These are phyloP conservation scores for Sugiyamaella xylanicola DNA, from an alignment of 1,139 yeast species.

Conservation along the genomic window DNA sequence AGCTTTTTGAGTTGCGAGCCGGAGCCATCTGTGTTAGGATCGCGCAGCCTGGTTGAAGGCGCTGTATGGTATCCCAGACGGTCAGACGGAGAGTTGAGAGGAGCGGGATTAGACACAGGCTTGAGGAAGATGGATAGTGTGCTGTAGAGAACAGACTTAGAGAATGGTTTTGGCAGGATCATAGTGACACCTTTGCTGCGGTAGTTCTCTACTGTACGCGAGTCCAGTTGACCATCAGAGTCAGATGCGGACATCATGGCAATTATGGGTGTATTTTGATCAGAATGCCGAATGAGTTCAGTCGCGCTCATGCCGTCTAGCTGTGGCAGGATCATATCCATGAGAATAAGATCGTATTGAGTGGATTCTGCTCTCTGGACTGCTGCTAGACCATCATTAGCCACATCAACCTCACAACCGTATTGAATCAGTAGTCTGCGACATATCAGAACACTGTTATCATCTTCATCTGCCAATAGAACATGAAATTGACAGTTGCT, in stretches of 20 bases:
- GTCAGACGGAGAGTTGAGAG: not conserved
- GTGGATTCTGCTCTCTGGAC: constrained; percentile 67
- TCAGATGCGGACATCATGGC: constrained; percentile 77
- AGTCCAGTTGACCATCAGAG: constrained; percentile 18
- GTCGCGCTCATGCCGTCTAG: constrained; percentile 94
- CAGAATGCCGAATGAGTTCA: constrained; percentile 79
- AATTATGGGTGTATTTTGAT: constrained; percentile 81
- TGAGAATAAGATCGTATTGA: constrained; percentile 73
- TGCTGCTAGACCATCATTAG: constrained; percentile 88
- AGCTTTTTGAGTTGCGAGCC: constrained; percentile 4
- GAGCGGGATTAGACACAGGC: constrained; percentile 1
- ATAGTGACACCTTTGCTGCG: constrained; percentile 90
- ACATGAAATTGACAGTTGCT: constrained; percentile 43
- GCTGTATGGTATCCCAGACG: not conserved
- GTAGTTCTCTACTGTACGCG: constrained; percentile 43
- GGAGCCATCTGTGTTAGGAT: not conserved
- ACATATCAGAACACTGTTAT: constrained; percentile 59
- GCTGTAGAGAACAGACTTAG: constrained; percentile 76
- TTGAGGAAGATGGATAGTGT: constrained; percentile 27
- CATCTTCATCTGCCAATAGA: constrained; percentile 81
- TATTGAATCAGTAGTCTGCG: constrained; percentile 75
- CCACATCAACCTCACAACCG: constrained; percentile 92
- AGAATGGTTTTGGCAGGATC: constrained; percentile 88
- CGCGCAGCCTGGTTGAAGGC: constrained; percentile 2
- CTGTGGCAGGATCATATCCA: constrained; percentile 95